These are phyloP conservation scores for Ceratobasidium sp. DNA, from an alignment of 1,284 basidiomycete species.

Conservation along the genomic window DNA sequence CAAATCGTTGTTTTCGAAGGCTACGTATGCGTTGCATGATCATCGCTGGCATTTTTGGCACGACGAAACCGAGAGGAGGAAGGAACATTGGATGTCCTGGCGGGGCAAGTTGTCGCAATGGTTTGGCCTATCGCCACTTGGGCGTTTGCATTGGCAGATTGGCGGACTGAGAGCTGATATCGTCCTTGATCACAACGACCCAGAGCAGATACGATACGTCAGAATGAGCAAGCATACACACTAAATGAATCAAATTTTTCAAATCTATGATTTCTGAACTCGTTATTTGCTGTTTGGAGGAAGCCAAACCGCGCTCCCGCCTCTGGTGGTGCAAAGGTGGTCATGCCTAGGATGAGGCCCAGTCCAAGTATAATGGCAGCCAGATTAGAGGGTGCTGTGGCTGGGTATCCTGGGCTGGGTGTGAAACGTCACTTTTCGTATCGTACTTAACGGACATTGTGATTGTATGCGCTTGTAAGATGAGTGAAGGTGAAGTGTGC, in stretches of 20 bases:
- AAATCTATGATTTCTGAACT: too few relatives aligned
- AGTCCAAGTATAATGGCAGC: too few relatives aligned
- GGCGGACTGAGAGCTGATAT: slow-evolving; percentile 74
- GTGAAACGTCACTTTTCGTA: too few relatives aligned
- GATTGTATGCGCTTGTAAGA: too few relatives aligned
- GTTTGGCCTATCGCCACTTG: slow-evolving; percentile 75
- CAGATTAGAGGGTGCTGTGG: too few relatives aligned
- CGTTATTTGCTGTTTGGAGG: too few relatives aligned
- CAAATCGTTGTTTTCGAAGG: slow-evolving; percentile 60
- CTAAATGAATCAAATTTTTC: slow-evolving; percentile 75
- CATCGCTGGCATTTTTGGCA: slow-evolving; percentile 41
- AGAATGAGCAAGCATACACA: slow-evolving; percentile 53
- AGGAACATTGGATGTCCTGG: slow-evolving; percentile 59
- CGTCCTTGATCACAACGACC: background rate
- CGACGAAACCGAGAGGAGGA: slow-evolving; percentile 55
- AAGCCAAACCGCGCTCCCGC: too few relatives aligned
- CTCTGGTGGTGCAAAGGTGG: too few relatives aligned
- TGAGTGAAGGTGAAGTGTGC: too few relatives aligned
- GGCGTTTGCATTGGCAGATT: slow-evolving; percentile 67
- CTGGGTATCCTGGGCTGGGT: too few relatives aligned
- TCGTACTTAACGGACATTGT: too few relatives aligned
- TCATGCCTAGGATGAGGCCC: too few relatives aligned
- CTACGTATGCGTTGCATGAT: slow-evolving; percentile 72
- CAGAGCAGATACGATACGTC: background rate
- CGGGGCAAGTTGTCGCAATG: slow-evolving; percentile 72